Conservation (phyloP, 352 stramenopile genomes). For the Thalassiosira mediterranea region DNA sequence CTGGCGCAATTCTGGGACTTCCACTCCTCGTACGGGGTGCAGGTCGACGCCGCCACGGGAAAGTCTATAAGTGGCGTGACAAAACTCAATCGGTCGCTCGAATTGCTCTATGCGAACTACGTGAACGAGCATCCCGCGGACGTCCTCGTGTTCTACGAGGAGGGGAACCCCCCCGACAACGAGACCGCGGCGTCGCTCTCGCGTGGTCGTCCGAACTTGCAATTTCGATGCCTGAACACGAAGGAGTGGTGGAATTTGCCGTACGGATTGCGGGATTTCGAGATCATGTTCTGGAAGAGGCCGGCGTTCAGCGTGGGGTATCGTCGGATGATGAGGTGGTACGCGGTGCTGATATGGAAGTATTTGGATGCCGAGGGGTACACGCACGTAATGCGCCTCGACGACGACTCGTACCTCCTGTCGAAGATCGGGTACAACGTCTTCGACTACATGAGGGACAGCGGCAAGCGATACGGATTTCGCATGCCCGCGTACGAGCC, state of each 20-base stretch:
- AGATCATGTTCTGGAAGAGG: slow-evolving; percentile 23
- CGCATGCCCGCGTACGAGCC: slow-evolving; percentile 60
- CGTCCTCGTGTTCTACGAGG: slow-evolving; percentile 39
- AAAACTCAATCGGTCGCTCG: slow-evolving; percentile 38
- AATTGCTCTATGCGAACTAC: slow-evolving; percentile 37
- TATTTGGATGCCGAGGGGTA: slow-evolving; percentile 69
- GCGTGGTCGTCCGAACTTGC: slow-evolving; percentile 10
- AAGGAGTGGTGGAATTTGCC: slow-evolving; percentile 38
- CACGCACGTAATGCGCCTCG: slow-evolving; percentile 80
- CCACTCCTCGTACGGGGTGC: slow-evolving; percentile 36
- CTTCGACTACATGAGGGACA: slow-evolving; percentile 75
- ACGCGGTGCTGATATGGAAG: slow-evolving; percentile 75
- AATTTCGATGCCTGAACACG: slow-evolving; percentile 23
- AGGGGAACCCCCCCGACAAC: background rate
- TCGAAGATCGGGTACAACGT: slow-evolving; percentile 79
- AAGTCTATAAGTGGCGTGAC: slow-evolving; percentile 13
- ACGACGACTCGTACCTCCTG: slow-evolving; percentile 82
- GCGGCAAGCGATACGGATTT: slow-evolving; percentile 76
- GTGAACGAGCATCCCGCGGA: slow-evolving; percentile 16
- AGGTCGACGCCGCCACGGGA: slow-evolving; percentile 15
- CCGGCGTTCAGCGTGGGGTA: slow-evolving; percentile 56
- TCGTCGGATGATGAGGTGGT: slow-evolving; percentile 82
- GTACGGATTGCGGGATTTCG: slow-evolving; percentile 11
- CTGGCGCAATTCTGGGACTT: slow-evolving; percentile 37
- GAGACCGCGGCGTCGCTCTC: slow-evolving; percentile 5